A percentile compares a stretch with the other conserved stretches of the same genome.
phyloP scores from a whole-genome alignment of 176 grass and related monocot genomes.

The Aechmea fasciata region DNA sequence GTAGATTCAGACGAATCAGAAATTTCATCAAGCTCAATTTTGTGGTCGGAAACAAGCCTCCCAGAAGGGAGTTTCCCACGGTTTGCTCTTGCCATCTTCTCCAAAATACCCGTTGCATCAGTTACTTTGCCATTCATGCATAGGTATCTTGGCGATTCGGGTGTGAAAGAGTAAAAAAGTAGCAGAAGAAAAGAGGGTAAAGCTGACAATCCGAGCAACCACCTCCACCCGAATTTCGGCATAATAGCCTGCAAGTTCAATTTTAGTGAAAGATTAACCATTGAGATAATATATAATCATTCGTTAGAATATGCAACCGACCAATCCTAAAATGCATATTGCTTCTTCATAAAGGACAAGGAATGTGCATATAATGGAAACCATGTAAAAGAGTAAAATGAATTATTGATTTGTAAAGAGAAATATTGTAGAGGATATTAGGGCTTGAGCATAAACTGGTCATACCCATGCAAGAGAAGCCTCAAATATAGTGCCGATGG shows the following conservation, averaged over 20 bases:
- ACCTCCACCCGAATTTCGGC: conserved; percentile 90
- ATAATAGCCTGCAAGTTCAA: conserved; percentile 60
- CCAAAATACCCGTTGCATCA: conserved; percentile 52
- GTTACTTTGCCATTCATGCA: conserved; percentile 66
- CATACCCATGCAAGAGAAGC: conserved; percentile 96
- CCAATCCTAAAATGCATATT: background rate
- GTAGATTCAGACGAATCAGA: conserved; percentile 40
- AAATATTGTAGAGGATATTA: background rate
- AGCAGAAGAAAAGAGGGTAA: conserved; percentile 74
- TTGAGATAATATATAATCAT: too few species aligned
- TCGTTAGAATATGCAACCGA: background rate
- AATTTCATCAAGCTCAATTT: conserved; percentile 66
- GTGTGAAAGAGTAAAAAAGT: conserved; percentile 65
- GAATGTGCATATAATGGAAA: background rate
- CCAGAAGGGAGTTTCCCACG: conserved; percentile 47
- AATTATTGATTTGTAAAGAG: background rate
- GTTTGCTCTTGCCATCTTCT: conserved; percentile 71
- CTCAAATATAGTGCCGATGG: conserved; percentile 85
- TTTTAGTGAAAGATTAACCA: background rate
- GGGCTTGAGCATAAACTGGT: background rate
- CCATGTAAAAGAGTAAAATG: conserved; percentile 2
- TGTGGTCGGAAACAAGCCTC: conserved; percentile 54
- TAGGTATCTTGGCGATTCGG: conserved; percentile 86
- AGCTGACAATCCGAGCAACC: conserved; percentile 70
- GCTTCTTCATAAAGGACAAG: background rate